Conservation (phyloP, 805 yeast species). For the Sugiyamaella boreocaroliniensis region DNA sequence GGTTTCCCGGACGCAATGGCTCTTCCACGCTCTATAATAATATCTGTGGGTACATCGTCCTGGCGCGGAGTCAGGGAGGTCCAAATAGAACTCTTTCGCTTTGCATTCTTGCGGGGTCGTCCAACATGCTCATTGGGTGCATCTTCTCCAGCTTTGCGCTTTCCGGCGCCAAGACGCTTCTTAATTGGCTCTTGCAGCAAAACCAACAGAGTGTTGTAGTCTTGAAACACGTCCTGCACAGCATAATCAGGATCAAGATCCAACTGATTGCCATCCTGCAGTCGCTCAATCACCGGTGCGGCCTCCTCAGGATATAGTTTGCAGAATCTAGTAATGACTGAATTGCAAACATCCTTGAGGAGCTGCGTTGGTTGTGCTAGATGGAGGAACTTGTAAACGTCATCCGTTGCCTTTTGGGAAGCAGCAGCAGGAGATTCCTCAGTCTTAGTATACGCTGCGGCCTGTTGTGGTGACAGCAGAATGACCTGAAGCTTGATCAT, state of each 20-base stretch:
- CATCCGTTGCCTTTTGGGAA: conserved; percentile 22
- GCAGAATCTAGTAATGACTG: conserved; percentile 47
- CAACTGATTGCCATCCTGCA: conserved; percentile 63
- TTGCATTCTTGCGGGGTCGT: conserved; percentile 4
- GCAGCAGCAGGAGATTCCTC: conserved; percentile 10
- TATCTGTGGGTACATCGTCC: not conserved
- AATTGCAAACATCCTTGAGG: conserved; percentile 45
- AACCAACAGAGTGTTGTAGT: conserved; percentile 36
- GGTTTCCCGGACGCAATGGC: not conserved
- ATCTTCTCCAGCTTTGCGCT: conserved; percentile 4
- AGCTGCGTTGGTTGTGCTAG: conserved; percentile 46
- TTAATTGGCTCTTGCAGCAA: conserved; percentile 3
- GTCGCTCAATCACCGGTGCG: conserved; percentile 37
- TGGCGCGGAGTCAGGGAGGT: conserved; percentile 1
- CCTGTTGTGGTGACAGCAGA: conserved; percentile 32
- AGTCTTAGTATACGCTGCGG: conserved; percentile 13
- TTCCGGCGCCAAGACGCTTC: not conserved
- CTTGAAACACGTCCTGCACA: conserved; percentile 57
- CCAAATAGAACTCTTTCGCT: conserved; percentile 13
- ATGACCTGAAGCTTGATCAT: conserved; percentile 43
- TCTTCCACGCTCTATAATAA: not conserved
- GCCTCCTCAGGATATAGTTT: conserved; percentile 61
- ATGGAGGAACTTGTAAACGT: conserved; percentile 52
- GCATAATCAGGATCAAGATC: conserved; percentile 74
- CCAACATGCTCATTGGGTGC: not conserved